Evolutionary conservation across 306 rosid species (phyloP), one percentile per base, ranked within the genome.

Genomic region (Corylus americana): DNA sequence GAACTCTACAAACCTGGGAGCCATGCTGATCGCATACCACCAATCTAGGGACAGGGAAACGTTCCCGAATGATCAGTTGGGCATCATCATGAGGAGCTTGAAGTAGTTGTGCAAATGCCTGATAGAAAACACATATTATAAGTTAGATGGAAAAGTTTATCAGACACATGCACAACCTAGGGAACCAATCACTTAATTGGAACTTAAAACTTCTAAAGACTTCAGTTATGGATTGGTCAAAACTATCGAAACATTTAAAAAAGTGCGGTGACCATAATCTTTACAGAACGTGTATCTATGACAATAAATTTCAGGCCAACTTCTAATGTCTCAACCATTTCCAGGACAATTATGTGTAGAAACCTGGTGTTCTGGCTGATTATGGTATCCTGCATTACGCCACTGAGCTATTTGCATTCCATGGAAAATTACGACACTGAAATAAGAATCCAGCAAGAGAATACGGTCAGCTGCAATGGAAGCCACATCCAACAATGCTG

Each of bases 381-480:
- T 81, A 83, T 95, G 99, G 85, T 92, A 95, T 77, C 99, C 99
- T 88, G 90, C 76, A 84, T 93, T 95, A 73, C 99, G 99, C 99
- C 99, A 95, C 85, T 95, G 99, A 76, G 99, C 99, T 74, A 95
- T 93, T 59, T 95, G 93, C 97, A 93, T 88, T 82, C 99, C 99
- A 78, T 95, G 99, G 91, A 93, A 93, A 89, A 93, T 68, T 79
- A 95, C 99, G 70, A 95, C 87, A 78, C 96, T 93, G 82, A 95
- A 93, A 85, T 91, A 93, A 17, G 99, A 88, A 88, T 95, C 98
- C 70, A 95, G 87, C 88, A 95, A 83, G 80, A 95, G 92, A 88
- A 95, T 95, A 74, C 88, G 89, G 77, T 95, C 98, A 12, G 96
- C 92, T 16, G 94, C 91, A 78, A 95, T 93, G 73, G 99, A 93